A percentile compares a stretch with the other conserved stretches of the same genome.
These are phyloP conservation scores for Coemansia sp. DNA, from an alignment of 192 early-diverging fungal genomes.

Conservation along the genomic window DNA sequence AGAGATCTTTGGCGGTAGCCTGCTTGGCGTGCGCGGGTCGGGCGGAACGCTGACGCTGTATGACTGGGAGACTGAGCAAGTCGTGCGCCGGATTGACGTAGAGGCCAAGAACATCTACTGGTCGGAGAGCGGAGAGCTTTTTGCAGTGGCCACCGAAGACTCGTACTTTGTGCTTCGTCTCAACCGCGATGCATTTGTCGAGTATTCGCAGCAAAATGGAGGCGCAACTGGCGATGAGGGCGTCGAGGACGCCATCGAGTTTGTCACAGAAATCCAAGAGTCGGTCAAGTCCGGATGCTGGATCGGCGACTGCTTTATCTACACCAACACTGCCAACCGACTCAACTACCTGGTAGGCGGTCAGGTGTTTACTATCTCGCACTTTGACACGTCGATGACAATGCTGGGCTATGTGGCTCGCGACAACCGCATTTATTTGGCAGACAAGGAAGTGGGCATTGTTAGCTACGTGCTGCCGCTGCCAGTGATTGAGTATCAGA, in stretches of 20 bases:
- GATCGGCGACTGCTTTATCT: slow-evolving; percentile 99
- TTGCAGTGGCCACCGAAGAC: slow-evolving; percentile 91
- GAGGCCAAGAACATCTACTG: slow-evolving; percentile 87
- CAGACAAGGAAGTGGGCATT: slow-evolving; percentile 92
- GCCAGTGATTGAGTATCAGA: slow-evolving; percentile 97
- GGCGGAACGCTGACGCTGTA: slow-evolving; percentile 86
- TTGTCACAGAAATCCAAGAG: slow-evolving; percentile 89
- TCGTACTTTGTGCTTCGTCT: slow-evolving; percentile 93
- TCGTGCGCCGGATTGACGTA: slow-evolving; percentile 93
- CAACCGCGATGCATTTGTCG: slow-evolving; percentile 81
- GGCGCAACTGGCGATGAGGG: slow-evolving; percentile 83
- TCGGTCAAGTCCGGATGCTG: slow-evolving; percentile 90
- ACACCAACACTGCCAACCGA: slow-evolving; percentile 86
- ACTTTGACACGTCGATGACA: slow-evolving; percentile 91
- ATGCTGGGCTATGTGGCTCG: slow-evolving; percentile 92
- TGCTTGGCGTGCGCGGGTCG: slow-evolving; percentile 79
- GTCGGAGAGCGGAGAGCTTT: slow-evolving; percentile 92
- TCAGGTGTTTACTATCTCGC: slow-evolving; percentile 90
- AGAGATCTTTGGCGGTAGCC: slow-evolving; percentile 90
- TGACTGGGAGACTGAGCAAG: slow-evolving; percentile 93
- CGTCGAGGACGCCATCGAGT: slow-evolving; percentile 94
- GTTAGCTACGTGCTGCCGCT: slow-evolving; percentile 89
- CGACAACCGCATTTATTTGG: slow-evolving; percentile 91
- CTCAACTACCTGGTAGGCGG: slow-evolving; percentile 96
- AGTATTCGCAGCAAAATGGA: slow-evolving; percentile 69